phyloP scores from a whole-genome alignment of 176 grass and related monocot species.

The Coix lacrymajobi region DNA sequence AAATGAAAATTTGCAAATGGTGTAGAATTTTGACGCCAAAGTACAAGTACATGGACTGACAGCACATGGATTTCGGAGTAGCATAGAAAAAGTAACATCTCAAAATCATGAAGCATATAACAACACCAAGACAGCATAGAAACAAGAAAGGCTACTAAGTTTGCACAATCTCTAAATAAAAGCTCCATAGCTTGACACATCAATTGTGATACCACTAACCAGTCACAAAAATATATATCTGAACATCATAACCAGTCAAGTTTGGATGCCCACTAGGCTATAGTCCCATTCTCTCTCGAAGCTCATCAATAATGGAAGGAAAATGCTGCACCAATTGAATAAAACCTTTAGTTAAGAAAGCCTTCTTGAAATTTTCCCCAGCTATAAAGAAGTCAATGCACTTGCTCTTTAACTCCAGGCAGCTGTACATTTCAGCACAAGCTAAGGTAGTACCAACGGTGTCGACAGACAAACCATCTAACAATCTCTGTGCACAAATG shows the following conservation, averaged over 20 bases:
- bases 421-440: background rate
- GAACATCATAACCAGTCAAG: background rate
- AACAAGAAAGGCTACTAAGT: too few relatives aligned
- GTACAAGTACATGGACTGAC: too few relatives aligned
- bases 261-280: background rate
- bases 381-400: constrained; percentile 43
- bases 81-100: too few relatives aligned
- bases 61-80: too few relatives aligned
- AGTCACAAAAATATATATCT: background rate
- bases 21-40: too few relatives aligned
- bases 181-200: too few relatives aligned
- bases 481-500: constrained; percentile 38
- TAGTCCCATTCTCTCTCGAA: background rate
- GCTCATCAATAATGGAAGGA: background rate
- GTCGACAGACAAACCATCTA: constrained; percentile 23
- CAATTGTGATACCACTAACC: background rate
- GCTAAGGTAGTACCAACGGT: constrained; percentile 25
- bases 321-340: constrained; percentile 14
- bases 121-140: too few relatives aligned
- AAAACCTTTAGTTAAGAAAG: background rate
- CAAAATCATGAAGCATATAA: too few relatives aligned
- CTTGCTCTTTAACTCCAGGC: constrained; percentile 34
- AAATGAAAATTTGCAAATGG: too few relatives aligned
- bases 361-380: constrained; percentile 33
- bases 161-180: too few relatives aligned